Base-by-base conservation (phyloP, 2,329 filamentous ascomycete species). In the Fusarium tjaetaba region DNA sequence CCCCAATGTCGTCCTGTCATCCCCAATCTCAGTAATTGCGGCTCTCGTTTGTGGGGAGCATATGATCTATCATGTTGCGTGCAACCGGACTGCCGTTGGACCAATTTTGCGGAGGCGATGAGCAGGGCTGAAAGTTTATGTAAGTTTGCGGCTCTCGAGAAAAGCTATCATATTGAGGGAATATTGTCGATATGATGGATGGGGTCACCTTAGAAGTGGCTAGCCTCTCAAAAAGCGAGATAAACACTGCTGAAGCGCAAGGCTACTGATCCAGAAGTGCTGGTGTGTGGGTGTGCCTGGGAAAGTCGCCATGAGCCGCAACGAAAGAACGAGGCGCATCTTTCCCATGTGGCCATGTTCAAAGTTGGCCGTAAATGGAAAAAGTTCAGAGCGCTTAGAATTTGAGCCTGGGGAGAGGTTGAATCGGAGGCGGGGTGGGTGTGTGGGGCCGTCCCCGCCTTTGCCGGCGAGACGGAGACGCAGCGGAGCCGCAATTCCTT, bases 401-500 rank as follows among this genome's bases (percentile, higher is more conserved):
- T 51, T 51, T 63, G 57, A 51, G 51, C 51, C 62, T 71, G 70
- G 64, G 42, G 38, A 49, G 30, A 48, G 43, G 56, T 55, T 58
- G 34, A 57, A 32, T 64, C 39, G 65, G 65, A 66, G 52, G 57
- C 65, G 59, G 65, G 52, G 65, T 65, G 51, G 30, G 56, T 52
- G 63, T 43, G 64, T 73, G 70, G 74, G 58, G 72, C 59, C 65
- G 60, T 58, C 75, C 57, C 73, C 74, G 63, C 72, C 60, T 46
- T 74, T 59, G 55, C 73, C 76, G 73, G 74, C 73, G 64, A 65
- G 75, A 73, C 68, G 76, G 75, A 78, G 71, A 71, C 73, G 76
- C 76, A 76, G 76, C 76, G 76, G 76, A 78, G 76, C 76, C 76
- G 76, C 76, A 78, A 78, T 76, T 61, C 56, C 30, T 60, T 60